Percentiles rank a stretch among this genome's conserved stretches.
Conservation (phyloP, 2,329 filamentous ascomycete species). For the Nemania serpens region DNA sequence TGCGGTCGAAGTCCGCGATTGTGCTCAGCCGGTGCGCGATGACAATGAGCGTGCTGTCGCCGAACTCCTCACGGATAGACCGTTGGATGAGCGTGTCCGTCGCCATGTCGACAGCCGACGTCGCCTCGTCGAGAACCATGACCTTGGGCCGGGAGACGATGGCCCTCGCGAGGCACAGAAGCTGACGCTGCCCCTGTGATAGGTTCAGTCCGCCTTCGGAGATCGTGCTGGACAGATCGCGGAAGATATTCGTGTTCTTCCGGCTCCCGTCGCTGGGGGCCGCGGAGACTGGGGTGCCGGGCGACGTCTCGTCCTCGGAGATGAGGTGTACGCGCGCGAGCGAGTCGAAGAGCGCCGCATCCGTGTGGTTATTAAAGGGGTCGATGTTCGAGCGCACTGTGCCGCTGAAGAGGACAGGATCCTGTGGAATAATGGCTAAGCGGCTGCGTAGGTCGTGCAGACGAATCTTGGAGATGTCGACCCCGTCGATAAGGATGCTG, state of each 20-base stretch:
- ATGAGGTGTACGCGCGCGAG: conserved; percentile 73
- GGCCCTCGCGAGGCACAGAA: conserved; percentile 74
- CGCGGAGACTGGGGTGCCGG: conserved; percentile 42
- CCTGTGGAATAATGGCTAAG: conserved; percentile 79
- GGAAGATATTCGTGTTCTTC: conserved; percentile 69
- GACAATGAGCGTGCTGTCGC: conserved; percentile 66
- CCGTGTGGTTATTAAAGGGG: conserved; percentile 72
- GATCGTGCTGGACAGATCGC: conserved; percentile 64
- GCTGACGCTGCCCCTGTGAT: conserved; percentile 76
- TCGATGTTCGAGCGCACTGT: conserved; percentile 79
- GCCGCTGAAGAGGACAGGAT: conserved; percentile 81
- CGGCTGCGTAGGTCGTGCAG: conserved; percentile 73
- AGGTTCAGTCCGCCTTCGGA: conserved; percentile 76
- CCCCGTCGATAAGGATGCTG: conserved; percentile 70
- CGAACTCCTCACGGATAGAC: conserved; percentile 73
- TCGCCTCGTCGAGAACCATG: conserved; percentile 82
- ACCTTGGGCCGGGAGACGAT: conserved; percentile 75
- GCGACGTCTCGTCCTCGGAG: conserved; percentile 43
- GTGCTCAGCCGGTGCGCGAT: conserved; percentile 79
- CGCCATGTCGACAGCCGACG: conserved; percentile 76
- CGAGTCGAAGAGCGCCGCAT: conserved; percentile 70
- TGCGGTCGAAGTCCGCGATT: conserved; percentile 76
- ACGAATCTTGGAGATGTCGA: conserved; percentile 74
- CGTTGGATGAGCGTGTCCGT: conserved; percentile 77
- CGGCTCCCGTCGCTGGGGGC: conserved; percentile 40